Evolutionary conservation across 176 grass and related monocot species (phyloP).

Genomic region (Chrysopogon serrulatus): DNA sequence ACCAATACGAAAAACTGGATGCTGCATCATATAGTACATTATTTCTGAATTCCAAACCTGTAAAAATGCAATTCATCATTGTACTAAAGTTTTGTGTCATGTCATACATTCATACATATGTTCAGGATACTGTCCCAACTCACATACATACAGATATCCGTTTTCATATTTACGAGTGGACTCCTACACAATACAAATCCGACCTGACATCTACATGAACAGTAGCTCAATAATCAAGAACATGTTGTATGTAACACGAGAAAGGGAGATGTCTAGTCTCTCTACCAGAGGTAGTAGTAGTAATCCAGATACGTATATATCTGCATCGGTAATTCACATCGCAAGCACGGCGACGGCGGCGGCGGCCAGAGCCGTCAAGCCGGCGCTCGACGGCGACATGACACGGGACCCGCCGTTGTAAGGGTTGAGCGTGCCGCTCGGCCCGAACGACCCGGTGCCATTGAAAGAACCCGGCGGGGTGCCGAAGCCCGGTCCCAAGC

Average conservation of each 20-base stretch:
- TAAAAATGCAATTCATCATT: not conserved
- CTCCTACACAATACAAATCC: not conserved
- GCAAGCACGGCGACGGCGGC: not conserved
- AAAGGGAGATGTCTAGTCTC: not conserved
- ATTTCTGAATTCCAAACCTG: not conserved
- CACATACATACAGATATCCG: not conserved
- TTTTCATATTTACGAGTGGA: not conserved
- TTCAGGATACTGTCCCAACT: not conserved
- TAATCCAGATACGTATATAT: not conserved
- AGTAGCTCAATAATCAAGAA: not conserved
- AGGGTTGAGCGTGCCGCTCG: constrained; percentile 40
- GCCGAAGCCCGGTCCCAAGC: not conserved
- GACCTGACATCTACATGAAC: constrained; percentile 6
- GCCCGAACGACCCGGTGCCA: constrained; percentile 41
- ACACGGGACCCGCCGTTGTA: constrained; percentile 2
- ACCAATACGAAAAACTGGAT: not conserved
- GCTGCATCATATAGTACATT: not conserved
- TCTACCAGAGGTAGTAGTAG: not conserved
- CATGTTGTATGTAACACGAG: not conserved
- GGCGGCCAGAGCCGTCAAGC: not conserved
- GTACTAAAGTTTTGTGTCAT: not conserved
- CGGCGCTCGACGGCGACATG: not conserved
- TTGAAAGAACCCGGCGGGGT: constrained; percentile 24
- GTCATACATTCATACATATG: not conserved
- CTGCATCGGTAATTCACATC: constrained; percentile 12